phyloP scores from a whole-genome alignment of 768 basidiomycete species.

The Inosperma sp. region DNA sequence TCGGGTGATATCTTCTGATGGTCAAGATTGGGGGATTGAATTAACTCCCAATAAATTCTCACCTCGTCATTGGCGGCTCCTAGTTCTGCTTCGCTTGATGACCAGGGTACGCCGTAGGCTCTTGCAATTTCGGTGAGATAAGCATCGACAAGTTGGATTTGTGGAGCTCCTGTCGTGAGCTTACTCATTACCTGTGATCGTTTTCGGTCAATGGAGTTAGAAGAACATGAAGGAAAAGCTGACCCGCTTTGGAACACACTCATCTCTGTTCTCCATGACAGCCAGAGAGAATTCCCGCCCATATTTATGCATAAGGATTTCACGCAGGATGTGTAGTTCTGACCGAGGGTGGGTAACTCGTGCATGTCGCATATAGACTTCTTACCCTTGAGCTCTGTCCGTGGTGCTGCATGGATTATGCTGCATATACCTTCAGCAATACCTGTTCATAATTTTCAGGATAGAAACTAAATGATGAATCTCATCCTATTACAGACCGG shows the following conservation, averaged over 20 bases:
- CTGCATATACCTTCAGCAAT: slow-evolving; percentile 78
- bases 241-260: slow-evolving; percentile 81
- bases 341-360: background rate
- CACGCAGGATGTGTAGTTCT: slow-evolving; percentile 89
- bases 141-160: slow-evolving; percentile 72
- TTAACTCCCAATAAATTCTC: background rate
- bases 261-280: slow-evolving; percentile 82
- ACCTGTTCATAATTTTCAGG: slow-evolving; percentile 21
- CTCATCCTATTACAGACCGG: slow-evolving; percentile 39
- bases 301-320: slow-evolving; percentile 94
- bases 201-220: background rate
- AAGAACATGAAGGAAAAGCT: slow-evolving; percentile 23
- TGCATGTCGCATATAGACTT: background rate
- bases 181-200: slow-evolving; percentile 67
- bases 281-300: slow-evolving; percentile 83
- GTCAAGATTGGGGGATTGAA: too few relatives aligned
- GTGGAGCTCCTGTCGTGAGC: slow-evolving; percentile 63
- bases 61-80: slow-evolving; percentile 11
- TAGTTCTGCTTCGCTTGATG: slow-evolving; percentile 29
- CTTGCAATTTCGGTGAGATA: slow-evolving; percentile 88
- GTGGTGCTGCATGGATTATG: slow-evolving; percentile 86
- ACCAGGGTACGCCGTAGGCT: slow-evolving; percentile 76
- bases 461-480: background rate
- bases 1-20: too few relatives aligned
- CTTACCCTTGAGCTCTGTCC: slow-evolving; percentile 84